These are phyloP conservation scores for Pythium monospermum DNA, from an alignment of 352 stramenopile genomes.

Conservation along the genomic window DNA sequence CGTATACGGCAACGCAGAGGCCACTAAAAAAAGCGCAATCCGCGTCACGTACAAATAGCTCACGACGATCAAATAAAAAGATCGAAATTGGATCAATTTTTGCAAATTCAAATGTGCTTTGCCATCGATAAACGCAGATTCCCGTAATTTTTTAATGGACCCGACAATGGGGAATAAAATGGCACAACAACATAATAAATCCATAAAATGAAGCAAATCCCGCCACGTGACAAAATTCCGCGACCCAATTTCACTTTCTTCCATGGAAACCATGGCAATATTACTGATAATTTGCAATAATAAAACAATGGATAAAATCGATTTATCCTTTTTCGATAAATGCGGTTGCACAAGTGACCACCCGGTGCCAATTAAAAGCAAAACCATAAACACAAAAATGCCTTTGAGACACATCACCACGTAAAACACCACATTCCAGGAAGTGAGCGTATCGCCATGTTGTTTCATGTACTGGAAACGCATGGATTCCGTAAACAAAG, in stretches of 20 bases:
- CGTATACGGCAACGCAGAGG: constrained; percentile 89
- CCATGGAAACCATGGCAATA: constrained; percentile 87
- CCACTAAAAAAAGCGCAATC: constrained; percentile 94
- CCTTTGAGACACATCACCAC: constrained; percentile 94
- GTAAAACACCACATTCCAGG: constrained; percentile 94
- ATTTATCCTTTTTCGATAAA: constrained; percentile 91
- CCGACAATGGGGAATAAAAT: constrained; percentile 97
- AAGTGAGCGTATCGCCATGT: constrained; percentile 89
- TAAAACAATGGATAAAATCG: constrained; percentile 92
- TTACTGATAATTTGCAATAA: constrained; percentile 93
- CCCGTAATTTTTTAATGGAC: constrained; percentile 84
- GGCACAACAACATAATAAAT: constrained; percentile 95
- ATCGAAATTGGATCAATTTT: constrained; percentile 95
- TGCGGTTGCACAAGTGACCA: constrained; percentile 97
- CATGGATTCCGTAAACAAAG: constrained; percentile 93
- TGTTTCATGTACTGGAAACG: constrained; percentile 95
- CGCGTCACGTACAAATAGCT: constrained; percentile 98
- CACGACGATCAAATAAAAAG: constrained; percentile 96
- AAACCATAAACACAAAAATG: constrained; percentile 96
- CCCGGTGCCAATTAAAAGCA: constrained; percentile 96
- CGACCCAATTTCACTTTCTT: constrained; percentile 79
- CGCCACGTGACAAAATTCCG: constrained; percentile 63
- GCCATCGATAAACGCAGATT: constrained; percentile 83
- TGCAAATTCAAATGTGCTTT: constrained; percentile 84
- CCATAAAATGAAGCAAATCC: constrained; percentile 93